Base-by-base conservation (phyloP, 2,329 filamentous ascomycete species). In the Fusarium sp. region DNA sequence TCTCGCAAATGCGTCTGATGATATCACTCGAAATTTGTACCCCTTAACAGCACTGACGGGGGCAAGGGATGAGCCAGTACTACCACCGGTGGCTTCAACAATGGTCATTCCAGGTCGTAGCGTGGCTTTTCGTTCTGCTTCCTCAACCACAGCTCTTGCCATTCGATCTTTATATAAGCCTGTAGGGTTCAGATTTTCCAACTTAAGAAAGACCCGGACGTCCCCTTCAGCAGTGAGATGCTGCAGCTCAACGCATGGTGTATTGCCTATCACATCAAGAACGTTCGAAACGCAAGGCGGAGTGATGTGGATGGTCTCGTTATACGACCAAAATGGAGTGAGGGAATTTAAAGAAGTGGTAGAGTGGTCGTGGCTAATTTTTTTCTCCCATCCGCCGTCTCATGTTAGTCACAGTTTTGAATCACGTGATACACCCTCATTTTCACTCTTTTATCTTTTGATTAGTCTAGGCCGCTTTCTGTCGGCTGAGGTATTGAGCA, bases 151-250 rank as follows among this genome's bases (percentile, higher is more conserved):
- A 19, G 49, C 34, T 45, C 36, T 55, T 14, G 57, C 50, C 57
- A 60, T 60, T 7, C 57, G 43, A 28, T 60, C 57, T 17, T 60
- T 60, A 26, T 60, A 60, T 26, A 43, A 55, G n/a, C 50, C 57
- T 9, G 50, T 60, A 8, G 57, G 57, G 24, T 38, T 50, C 6
- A 49, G 31, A 15, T 19, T 43, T 43, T 54, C 57, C 10, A 60
- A 34, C 17, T 55, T 60, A 9, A 60, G 14, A 15, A 36, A 60
- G 13, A 60, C 50, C 21, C 26, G 22, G 15, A 26, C 43, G 13
- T 19, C 8, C 9, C 24, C 28, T 46, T 28, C 43, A 6, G 43
- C 15, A 17, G 17, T 15, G 10, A 46, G 4, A 3, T 11, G 15
- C 8, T 14, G 15, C 10, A 46, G 26, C 4, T n/a, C 11, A 3